A percentile compares a stretch with the other conserved stretches of the same genome.
Evolutionary conservation across 2,329 filamentous ascomycete species (phyloP).

Genomic region (Stagonosporopsis vannaccii): DNA sequence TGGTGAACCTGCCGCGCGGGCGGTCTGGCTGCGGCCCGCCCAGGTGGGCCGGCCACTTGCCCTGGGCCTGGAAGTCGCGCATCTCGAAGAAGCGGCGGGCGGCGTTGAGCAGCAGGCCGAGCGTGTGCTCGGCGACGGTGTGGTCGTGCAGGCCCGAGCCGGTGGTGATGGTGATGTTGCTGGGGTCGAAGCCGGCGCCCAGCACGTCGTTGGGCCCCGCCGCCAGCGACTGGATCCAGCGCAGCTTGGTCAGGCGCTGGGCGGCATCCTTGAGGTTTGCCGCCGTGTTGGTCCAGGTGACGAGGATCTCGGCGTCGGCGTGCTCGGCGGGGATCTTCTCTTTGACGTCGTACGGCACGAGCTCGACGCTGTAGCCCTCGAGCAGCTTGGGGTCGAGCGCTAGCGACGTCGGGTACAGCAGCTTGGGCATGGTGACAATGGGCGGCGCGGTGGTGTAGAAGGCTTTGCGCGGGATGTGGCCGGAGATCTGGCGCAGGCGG

Average conservation of each 20-base stretch:
- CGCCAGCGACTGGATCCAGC: slow-evolving; percentile 72
- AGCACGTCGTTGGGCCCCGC: slow-evolving; percentile 72
- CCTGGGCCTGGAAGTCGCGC: slow-evolving; percentile 66
- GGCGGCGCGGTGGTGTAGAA: slow-evolving; percentile 11
- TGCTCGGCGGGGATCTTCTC: slow-evolving; percentile 63
- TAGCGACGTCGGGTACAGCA: slow-evolving; percentile 71
- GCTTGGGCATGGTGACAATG: slow-evolving; percentile 53
- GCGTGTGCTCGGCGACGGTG: slow-evolving; percentile 70
- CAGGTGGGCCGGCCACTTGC: slow-evolving; percentile 67
- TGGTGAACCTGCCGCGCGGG: slow-evolving; percentile 64
- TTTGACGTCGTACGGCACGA: slow-evolving; percentile 68
- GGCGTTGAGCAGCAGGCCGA: slow-evolving; percentile 64
- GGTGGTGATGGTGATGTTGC: slow-evolving; percentile 62
- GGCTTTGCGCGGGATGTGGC: slow-evolving; percentile 12
- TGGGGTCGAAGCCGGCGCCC: slow-evolving; percentile 64
- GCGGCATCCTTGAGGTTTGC: slow-evolving; percentile 67
- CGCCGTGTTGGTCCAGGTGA: slow-evolving; percentile 68
- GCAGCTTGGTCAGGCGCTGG: slow-evolving; percentile 62
- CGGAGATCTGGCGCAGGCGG: slow-evolving; percentile 9
- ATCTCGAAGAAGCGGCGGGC: slow-evolving; percentile 68
- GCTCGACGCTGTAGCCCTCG: slow-evolving; percentile 64
- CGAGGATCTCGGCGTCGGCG: slow-evolving; percentile 66
- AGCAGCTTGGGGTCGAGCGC: slow-evolving; percentile 63
- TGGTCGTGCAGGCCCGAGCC: slow-evolving; percentile 70
- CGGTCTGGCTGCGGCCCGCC: slow-evolving; percentile 68